phyloP scores from a whole-genome alignment of 2,329 filamentous ascomycete genomes.

The Pseudogymnoascus sp. region DNA sequence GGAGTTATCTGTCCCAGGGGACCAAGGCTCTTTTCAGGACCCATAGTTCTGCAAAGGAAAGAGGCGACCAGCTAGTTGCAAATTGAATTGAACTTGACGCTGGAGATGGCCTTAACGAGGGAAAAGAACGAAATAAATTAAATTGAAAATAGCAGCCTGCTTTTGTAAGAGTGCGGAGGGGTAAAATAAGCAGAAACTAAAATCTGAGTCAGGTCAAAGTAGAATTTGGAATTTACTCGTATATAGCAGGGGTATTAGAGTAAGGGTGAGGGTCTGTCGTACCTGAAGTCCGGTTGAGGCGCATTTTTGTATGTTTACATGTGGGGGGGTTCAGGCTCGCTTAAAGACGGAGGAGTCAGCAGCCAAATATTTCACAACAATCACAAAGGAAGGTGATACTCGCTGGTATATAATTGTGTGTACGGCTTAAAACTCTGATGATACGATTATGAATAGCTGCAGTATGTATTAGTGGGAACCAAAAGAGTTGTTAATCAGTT shows the following conservation, averaged over 20 bases:
- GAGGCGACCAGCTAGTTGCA: background rate
- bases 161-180: background rate
- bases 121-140: background rate
- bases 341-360: background rate
- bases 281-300: background rate
- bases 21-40: background rate
- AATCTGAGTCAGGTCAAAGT: background rate
- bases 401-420: background rate
- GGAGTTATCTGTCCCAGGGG: background rate
- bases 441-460: background rate
- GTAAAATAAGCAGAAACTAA: background rate
- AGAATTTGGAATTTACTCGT: no score
- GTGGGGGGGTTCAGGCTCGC: background rate
- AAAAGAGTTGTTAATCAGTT: no score
- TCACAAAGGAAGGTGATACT: background rate
- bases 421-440: background rate
- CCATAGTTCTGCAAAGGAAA: background rate
- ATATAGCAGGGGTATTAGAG: no score
- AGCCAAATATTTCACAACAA: background rate
- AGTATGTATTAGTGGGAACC: no score
- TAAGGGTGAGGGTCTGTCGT: no score
- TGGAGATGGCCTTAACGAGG: background rate
- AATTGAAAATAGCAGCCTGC: background rate
- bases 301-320: background rate
- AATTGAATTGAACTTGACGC: background rate